A percentile compares a stretch with the other conserved stretches of the same genome.
Conservation (phyloP, 1,284 basidiomycete genomes). For the Rhizoctonia solani region DNA sequence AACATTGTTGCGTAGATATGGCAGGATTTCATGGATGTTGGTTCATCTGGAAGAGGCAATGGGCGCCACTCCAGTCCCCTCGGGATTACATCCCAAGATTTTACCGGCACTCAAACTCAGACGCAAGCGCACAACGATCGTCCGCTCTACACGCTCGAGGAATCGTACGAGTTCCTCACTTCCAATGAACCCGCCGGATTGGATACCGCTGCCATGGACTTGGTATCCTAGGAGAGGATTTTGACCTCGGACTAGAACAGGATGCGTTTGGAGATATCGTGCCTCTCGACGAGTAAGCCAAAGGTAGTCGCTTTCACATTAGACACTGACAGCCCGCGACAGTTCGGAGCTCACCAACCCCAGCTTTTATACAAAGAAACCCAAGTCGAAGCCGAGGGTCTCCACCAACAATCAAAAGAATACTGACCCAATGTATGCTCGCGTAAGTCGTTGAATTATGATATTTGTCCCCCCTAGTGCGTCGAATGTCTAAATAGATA, state of each 20-base stretch:
- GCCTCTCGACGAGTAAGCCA: conserved; percentile 11
- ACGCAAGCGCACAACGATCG: conserved; percentile 47
- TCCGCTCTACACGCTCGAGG: conserved; percentile 62
- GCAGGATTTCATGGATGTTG: conserved; percentile 36
- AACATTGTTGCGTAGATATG: conserved; percentile 30
- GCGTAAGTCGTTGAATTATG: conserved; percentile 1
- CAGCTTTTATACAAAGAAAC: conserved; percentile 5
- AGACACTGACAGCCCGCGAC: not conserved
- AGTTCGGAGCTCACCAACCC: not conserved
- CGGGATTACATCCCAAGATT: conserved; percentile 32
- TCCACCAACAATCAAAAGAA: not conserved
- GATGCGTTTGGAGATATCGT: conserved; percentile 33
- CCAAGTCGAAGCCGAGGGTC: conserved; percentile 8
- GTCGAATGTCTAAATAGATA: not conserved
- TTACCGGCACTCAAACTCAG: conserved; percentile 19
- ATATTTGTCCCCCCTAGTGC: not conserved
- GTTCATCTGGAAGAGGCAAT: no score
- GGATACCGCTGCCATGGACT: conserved; percentile 44
- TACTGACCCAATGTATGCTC: conserved; percentile 14
- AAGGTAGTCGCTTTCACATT: not conserved
- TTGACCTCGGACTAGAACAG: conserved; percentile 34
- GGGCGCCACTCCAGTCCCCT: not conserved
- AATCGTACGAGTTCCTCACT: conserved; percentile 67
- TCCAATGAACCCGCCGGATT: conserved; percentile 58
- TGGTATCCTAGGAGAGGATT: conserved; percentile 53